These are phyloP conservation scores for Leccinum disarticulatum DNA, from an alignment of 768 basidiomycete species.

Conservation along the genomic window DNA sequence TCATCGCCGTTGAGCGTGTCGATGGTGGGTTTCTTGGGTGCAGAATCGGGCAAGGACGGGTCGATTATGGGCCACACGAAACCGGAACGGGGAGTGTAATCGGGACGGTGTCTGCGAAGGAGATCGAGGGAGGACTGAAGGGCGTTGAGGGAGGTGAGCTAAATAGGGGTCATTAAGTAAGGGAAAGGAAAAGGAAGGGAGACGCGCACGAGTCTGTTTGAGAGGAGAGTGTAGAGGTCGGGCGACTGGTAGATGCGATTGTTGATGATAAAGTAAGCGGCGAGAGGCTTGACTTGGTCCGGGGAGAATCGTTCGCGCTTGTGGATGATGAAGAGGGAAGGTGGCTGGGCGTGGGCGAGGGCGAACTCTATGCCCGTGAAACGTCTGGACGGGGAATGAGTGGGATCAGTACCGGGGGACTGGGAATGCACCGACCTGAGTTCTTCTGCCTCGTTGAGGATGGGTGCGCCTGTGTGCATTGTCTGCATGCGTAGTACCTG, in stretches of 20 bases:
- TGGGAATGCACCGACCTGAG: slow-evolving; percentile 49
- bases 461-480: slow-evolving; percentile 74
- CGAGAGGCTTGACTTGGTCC: slow-evolving; percentile 76
- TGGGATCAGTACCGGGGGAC: neutral
- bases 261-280: slow-evolving; percentile 86
- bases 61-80: slow-evolving; percentile 84
- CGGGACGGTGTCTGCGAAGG: slow-evolving; percentile 71
- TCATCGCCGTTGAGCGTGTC: slow-evolving; percentile 31
- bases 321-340: slow-evolving; percentile 84
- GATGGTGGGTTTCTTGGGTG: slow-evolving; percentile 39
- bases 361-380: slow-evolving; percentile 89
- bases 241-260: slow-evolving; percentile 89
- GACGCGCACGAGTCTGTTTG: slow-evolving; percentile 70
- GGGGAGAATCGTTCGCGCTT: slow-evolving; percentile 84
- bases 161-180: slow-evolving; percentile 4
- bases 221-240: slow-evolving; percentile 79
- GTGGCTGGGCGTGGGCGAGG: slow-evolving; percentile 76
- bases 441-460: slow-evolving; percentile 82
- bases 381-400: slow-evolving; percentile 47
- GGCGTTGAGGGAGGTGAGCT: slow-evolving; percentile 70
- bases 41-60: slow-evolving; percentile 42
- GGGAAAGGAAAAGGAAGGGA: neutral
- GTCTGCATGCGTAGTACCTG: slow-evolving; percentile 93
- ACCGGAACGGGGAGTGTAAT: slow-evolving; percentile 80
- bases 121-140: slow-evolving; percentile 77